Evolutionary conservation across 805 yeast genomes (phyloP).

Genomic region (Jamesozyma rosinii): DNA sequence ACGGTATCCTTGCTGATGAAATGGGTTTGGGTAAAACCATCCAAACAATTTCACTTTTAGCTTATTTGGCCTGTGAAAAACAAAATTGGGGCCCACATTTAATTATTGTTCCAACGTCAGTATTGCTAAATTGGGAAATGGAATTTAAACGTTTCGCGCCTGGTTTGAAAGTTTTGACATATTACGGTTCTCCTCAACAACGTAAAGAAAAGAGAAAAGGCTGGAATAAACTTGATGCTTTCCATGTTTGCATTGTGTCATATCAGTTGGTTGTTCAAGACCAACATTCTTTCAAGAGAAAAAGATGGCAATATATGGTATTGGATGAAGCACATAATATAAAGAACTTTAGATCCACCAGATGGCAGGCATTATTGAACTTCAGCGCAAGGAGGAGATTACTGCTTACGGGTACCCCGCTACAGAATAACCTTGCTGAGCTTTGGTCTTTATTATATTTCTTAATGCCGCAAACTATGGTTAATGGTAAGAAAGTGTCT

Average conservation of each 20-base stretch:
- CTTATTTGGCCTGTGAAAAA: constrained; percentile 88
- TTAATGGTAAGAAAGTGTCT: constrained; percentile 36
- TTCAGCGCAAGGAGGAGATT: constrained; percentile 86
- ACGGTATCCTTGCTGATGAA: constrained; percentile 96
- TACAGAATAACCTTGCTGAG: constrained; percentile 90
- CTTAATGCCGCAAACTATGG: constrained; percentile 85
- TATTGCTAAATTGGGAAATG: constrained; percentile 98
- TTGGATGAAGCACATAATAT: constrained; percentile 97
- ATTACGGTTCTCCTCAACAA: constrained; percentile 94
- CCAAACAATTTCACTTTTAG: constrained; percentile 80
- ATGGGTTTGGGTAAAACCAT: constrained; percentile 98
- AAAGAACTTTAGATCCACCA: constrained; percentile 87
- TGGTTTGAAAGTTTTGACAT: constrained; percentile 89
- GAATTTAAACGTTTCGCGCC: constrained; percentile 98
- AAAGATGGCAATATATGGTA: constrained; percentile 93
- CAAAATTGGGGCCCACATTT: constrained; percentile 97
- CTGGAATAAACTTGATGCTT: constrained; percentile 93
- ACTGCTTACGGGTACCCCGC: constrained; percentile 90
- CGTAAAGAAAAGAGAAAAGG: constrained; percentile 93
- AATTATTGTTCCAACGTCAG: constrained; percentile 95
- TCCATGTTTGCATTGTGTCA: constrained; percentile 94
- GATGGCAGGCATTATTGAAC: constrained; percentile 93
- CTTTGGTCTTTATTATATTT: constrained; percentile 92
- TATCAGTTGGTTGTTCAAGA: constrained; percentile 97
- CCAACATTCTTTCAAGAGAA: constrained; percentile 84